Percentiles rank a stretch among this genome's conserved stretches.
Evolutionary conservation across 768 basidiomycete species (phyloP).

Genomic region (Lentinus tigrinus): DNA sequence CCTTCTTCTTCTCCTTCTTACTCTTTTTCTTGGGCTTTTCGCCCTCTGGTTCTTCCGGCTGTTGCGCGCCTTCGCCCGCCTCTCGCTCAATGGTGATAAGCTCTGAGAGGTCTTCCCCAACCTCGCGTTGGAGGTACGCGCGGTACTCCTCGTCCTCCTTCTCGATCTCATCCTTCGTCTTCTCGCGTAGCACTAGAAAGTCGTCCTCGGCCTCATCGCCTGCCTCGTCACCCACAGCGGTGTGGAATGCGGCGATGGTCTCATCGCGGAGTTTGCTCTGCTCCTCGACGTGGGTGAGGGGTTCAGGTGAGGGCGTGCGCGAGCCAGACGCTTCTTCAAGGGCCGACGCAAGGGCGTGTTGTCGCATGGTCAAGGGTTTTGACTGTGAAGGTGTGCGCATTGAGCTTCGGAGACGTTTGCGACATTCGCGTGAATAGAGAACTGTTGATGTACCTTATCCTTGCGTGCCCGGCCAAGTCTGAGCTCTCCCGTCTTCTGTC

Average conservation of each 20-base stretch:
- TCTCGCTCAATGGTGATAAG: slow-evolving; percentile 47
- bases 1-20: slow-evolving; percentile 29
- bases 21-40: slow-evolving; percentile 26
- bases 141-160: slow-evolving; percentile 85
- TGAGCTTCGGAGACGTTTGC: slow-evolving; percentile 3
- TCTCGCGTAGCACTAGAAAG: slow-evolving; percentile 71
- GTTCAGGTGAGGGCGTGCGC: slow-evolving; percentile 51
- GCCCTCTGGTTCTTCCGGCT: slow-evolving; percentile 28
- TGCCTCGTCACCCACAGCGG: slow-evolving; percentile 30
- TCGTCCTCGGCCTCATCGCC: slow-evolving; percentile 60
- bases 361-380: slow-evolving; percentile 75
- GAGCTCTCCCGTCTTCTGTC: slow-evolving; percentile 43
- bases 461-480: slow-evolving; percentile 30
- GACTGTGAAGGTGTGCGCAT: slow-evolving; percentile 37
- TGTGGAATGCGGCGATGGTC: slow-evolving; percentile 82
- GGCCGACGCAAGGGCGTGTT: slow-evolving; percentile 64
- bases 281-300: slow-evolving; percentile 74
- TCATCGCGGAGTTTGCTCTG: slow-evolving; percentile 74
- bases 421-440: too few species aligned
- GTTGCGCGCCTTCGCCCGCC: slow-evolving; percentile 19
- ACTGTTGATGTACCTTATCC: too few species aligned
- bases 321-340: slow-evolving; percentile 54
- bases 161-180: slow-evolving; percentile 74
- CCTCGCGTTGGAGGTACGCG: slow-evolving; percentile 76
- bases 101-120: slow-evolving; percentile 69